phyloP scores from a whole-genome alignment of 164 flowering plant genomes.

The Tetracentron sinense region DNA sequence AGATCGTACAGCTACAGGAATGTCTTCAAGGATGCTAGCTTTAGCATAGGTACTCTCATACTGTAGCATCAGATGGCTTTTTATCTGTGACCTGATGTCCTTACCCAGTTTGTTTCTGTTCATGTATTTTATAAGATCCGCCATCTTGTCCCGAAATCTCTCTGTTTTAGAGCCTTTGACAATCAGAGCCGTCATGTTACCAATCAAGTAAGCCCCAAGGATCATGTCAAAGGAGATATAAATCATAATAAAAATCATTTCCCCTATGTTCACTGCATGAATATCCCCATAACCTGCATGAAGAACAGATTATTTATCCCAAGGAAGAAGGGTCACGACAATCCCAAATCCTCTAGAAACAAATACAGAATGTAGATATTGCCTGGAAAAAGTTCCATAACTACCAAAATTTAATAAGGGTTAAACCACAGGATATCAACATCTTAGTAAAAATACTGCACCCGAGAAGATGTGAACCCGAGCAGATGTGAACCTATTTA shows the following conservation, averaged over 20 bases:
- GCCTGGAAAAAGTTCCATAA: no score
- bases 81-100: constrained; percentile 51
- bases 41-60: constrained; percentile 68
- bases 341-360: no score
- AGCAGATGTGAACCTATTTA: no score
- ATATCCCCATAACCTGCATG: constrained; percentile 25
- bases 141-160: constrained; percentile 73
- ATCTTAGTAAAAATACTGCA: no score
- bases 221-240: constrained; percentile 82
- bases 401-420: no score
- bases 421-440: no score
- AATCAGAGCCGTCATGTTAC: constrained; percentile 83
- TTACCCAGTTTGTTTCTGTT: constrained; percentile 64
- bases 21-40: constrained; percentile 64
- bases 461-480: no score
- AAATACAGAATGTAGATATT: no score
- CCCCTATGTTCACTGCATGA: constrained; percentile 54
- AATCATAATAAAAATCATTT: constrained; percentile 81
- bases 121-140: constrained; percentile 67
- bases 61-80: constrained; percentile 63
- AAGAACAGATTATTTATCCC: not conserved
- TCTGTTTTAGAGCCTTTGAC: constrained; percentile 86
- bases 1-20: constrained; percentile 67
- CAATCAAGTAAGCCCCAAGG: constrained; percentile 77
- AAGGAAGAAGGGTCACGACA: no score